Base-by-base conservation (phyloP, 148 eudicot genomes). In the Rhododendron henanense region DNA sequence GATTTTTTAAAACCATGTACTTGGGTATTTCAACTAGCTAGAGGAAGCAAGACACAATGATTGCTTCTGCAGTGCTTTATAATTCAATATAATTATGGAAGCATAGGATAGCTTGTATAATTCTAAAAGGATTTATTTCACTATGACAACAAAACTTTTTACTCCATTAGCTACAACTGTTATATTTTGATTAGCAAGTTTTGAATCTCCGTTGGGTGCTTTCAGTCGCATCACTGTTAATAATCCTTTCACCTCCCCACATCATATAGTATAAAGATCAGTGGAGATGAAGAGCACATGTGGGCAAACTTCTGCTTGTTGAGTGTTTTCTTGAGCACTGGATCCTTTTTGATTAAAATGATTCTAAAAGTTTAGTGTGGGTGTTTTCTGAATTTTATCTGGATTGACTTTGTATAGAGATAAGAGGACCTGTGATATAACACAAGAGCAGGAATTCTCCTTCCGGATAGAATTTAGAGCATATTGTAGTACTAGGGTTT, bases 121-220 rank as follows among this genome's bases (percentile, higher is more conserved):
- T 47, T 28, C 51, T n/a, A 25, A 28, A 14, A 21, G 19, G 10
- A 25, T 48, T 79, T 48, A 35, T 55, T 35, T 55, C 48, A 53
- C 39, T 81, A 16, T n/a, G 37, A 37, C 63, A 50, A 13, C 25
- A 6, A 18, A 41, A 16, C 19, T 16, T 78, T 77, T 78, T 77
- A 18, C 45, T 39, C 28, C 18, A 25, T 45, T 45, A 23, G 81
- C 31, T 45, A 48, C 31, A 23, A 3, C 31, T 78, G 8, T 15
- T 78, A 9, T 78, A 41, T 65, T 78, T 19, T 41, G 14, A 78
- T n/a, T 21, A 23, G 31, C 53, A 11, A 78, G n/a, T 31, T 19
- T 78, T 78, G 81, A n/a, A 78, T 78, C 47, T 75, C 79, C 19
- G 25, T 75, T 19, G 47, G 48, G 48, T 75, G 79, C n/a, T 75